Conservation (phyloP, 2,329 filamentous ascomycete species). For the Phoma sp. region DNA sequence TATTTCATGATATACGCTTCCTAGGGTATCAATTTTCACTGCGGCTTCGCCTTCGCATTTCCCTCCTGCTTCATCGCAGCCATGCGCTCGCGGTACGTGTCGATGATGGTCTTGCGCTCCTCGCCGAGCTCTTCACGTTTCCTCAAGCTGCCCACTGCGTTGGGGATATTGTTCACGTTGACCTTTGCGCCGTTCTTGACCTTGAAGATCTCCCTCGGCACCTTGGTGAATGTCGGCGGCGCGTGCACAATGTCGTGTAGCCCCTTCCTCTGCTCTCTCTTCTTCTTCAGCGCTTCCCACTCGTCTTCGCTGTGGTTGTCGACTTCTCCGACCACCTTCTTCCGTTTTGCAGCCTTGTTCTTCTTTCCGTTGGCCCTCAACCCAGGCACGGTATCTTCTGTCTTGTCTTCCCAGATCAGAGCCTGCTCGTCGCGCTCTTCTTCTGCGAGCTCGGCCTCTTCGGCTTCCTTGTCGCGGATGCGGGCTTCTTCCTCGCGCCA, state of each 20-base stretch:
- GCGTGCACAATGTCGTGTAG: slow-evolving; percentile 71
- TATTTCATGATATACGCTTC: no score
- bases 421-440: slow-evolving; percentile 68
- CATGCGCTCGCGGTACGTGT: slow-evolving; percentile 77
- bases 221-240: slow-evolving; percentile 74
- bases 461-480: slow-evolving; percentile 76
- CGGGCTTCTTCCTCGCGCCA: slow-evolving; percentile 64
- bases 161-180: slow-evolving; percentile 73
- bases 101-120: slow-evolving; percentile 74
- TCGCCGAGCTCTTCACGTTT: slow-evolving; percentile 76
- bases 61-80: slow-evolving; percentile 33
- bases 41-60: neutral
- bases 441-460: slow-evolving; percentile 74
- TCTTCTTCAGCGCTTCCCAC: slow-evolving; percentile 74
- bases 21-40: slow-evolving; percentile 9
- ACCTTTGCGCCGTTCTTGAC: slow-evolving; percentile 70
- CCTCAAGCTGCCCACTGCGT: slow-evolving; percentile 72
- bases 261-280: slow-evolving; percentile 63
- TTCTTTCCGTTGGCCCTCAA: slow-evolving; percentile 52
- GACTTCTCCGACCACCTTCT: slow-evolving; percentile 58
- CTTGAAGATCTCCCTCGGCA: slow-evolving; percentile 69
- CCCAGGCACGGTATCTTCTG: slow-evolving; percentile 65
- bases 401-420: slow-evolving; percentile 69
- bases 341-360: slow-evolving; percentile 59
- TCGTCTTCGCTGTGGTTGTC: slow-evolving; percentile 73